Base-by-base conservation (phyloP, 1,284 basidiomycete genomes). In the Irpex rosettiformis region DNA sequence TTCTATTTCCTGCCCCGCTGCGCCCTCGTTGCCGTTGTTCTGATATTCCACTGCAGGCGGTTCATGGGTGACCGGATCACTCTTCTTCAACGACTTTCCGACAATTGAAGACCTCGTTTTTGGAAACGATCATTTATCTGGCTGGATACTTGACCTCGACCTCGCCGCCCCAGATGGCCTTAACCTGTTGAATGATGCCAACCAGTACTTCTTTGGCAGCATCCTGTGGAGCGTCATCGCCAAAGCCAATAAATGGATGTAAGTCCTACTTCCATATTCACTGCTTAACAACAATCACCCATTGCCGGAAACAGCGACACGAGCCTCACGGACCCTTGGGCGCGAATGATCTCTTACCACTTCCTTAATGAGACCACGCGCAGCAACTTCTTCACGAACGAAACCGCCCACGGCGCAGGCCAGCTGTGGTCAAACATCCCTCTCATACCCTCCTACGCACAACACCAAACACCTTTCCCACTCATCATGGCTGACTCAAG, bases 271-370 rank as follows among this genome's bases (percentile, higher is more conserved):
- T 21, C 4, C 21, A 3, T 8, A 29, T n/a, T 21, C 6, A 8
- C 16, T 18, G 10, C 11, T 37, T 11, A 37, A 37, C 16, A 2
- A 16, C 33, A 37, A 37, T 37, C 33, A 37, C 33, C 16, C 33
- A 37, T 3, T 45, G 21, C 43, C 43, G 43, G 21, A 18, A n/a
- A 45, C 61, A 88, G 85, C 54, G 79, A 85, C 64, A 85, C 83
- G 27, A 86, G 84, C 61, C 60, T 86, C 33, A 83, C 82, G 0
- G 86, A 88, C 64, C 72, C 82, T 2, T 86, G 83, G 84, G 73
- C 81, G 0, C 80, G 85, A 3, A 80, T 83, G 74, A 77, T 87
- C 45, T 81, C 84, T 1, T 88, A 84, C 62, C 85, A 88, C 67
- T 88, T 88, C 65, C 70, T 88, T 55, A 87, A 85, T 63, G 79